Base-by-base conservation (phyloP, 176 grass and related monocot genomes). In the Aechmea fasciata region DNA sequence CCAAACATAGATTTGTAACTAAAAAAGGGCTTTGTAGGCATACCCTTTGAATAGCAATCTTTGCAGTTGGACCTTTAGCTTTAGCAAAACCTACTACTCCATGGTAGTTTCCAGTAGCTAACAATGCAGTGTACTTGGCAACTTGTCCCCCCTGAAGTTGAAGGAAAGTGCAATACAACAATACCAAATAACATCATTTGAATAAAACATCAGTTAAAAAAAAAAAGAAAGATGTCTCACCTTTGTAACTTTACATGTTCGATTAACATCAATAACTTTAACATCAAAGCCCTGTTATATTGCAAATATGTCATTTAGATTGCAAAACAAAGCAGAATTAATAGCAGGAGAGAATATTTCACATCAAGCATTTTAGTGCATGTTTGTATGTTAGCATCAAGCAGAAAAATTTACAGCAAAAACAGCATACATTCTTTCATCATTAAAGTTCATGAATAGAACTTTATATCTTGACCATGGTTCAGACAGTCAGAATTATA, bases 201-300 rank as follows among this genome's bases (percentile, higher is more conserved):
- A 24, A 51, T 5, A 52, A 79, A 72, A 50, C 11, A 11, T 7
- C 28, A 48, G 48, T 20, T n/a, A n/a, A n/a, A n/a, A n/a, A n/a
- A n/a, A n/a, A n/a, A n/a, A n/a, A n/a, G n/a, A n/a, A 61, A 72
- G 71, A 68, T 25, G 50, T 47, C 67, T 77, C 63, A 92, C 93
- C 93, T 97, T 97, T 50, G 93, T 97, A 67, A 92, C 93, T 87
- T 97, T 97, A 69, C 86, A 89, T 71, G 89, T 92, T 65, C 89
- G 87, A 75, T 92, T 92, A 77, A 97, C 89, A 5, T 97, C 75
- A 41, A 97, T 97, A 64, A 92, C 86, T 74, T 92, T 97, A 61
- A 97, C 84, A 64, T 92, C 93, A 87, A 97, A 97, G 71, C 93
- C 93, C 93, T 97, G 73, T 24, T 11, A 66, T 73, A 51, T 12